Evolutionary conservation across 495 filamentous ascomycete genomes (phyloP), one percentile per base, ranked within the genome.

Genomic region (Parathielavia hyrcaniae): DNA sequence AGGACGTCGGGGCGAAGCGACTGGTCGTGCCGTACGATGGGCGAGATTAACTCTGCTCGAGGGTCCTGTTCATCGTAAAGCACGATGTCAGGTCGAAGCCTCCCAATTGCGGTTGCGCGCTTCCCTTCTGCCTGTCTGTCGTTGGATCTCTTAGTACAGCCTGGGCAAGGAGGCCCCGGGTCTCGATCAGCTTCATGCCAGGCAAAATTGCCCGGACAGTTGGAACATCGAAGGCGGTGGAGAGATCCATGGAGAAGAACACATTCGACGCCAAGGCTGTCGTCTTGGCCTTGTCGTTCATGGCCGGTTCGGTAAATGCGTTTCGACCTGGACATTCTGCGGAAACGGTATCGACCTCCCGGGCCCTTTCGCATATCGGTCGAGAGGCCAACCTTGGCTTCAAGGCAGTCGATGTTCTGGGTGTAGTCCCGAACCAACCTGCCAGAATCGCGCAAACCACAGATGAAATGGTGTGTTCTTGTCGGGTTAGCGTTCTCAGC

Each of bases 171-270:
- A 35, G 43, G 30, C 35, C 50, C 54, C 43, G 17, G 54, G 38
- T 61, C 60, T 61, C 47, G 59, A 53, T 17, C 26, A 30, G 6
- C 26, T 6, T 30, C 26, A 6, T 30, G 6, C 53, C 50, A 53
- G 50, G 50, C 6, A 38, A 17, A 58, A 30, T 44, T 62, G 36
- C 20, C 34, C n/a, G 19, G 47, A 45, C 50, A 58, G 35, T 57
- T 57, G 20, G 53, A 53, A 44, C 49, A 61, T 57, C 59, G 39
- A 14, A 61, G 52, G 53, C 30, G 46, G 47, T 45, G 49, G 35
- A 57, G 59, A 61, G 59, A 61, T 57, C 59, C 11, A 36, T 60
- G 46, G 47, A 60, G 58, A 35, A 60, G 58, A 47, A 60, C 38
- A 56, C 46, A 60, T 55, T 60, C 58, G 47, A 56, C 53, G 39